Conservation (phyloP, 345 rosid species). For the Microcos paniculata region DNA sequence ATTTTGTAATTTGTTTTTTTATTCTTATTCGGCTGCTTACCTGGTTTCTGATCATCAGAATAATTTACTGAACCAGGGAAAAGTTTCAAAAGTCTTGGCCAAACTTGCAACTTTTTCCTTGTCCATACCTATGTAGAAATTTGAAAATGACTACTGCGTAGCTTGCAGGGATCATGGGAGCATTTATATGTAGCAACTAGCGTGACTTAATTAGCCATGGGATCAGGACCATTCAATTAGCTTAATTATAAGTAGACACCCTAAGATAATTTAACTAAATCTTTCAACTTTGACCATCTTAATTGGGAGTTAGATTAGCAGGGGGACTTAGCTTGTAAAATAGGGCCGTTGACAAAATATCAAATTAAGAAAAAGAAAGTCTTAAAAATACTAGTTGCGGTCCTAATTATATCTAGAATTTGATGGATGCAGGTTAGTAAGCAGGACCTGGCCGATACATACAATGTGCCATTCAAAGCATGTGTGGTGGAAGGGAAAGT, state of each 20-base stretch:
- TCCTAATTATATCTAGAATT: neutral
- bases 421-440: constrained; percentile 60
- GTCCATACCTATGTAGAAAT: neutral
- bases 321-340: neutral
- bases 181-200: neutral
- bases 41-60: neutral
- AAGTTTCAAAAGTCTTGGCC: neutral
- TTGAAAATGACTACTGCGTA: constrained; percentile 1
- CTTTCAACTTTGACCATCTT: neutral
- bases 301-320: neutral
- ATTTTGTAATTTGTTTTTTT: neutral
- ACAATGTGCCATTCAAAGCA: constrained; percentile 75
- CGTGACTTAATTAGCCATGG: neutral
- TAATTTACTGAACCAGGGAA: neutral
- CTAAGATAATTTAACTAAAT: neutral
- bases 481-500: constrained; percentile 89
- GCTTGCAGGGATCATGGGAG: neutral
- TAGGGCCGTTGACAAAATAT: neutral
- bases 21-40: neutral
- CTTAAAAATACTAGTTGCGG: too few species aligned
- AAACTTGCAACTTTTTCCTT: neutral
- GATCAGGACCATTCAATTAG: constrained; percentile 9
- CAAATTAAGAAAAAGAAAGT: neutral
- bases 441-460: constrained; percentile 93
- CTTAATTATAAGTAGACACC: neutral